Conservation (phyloP, 495 filamentous ascomycete species). For the Pyrenula massariospora region DNA sequence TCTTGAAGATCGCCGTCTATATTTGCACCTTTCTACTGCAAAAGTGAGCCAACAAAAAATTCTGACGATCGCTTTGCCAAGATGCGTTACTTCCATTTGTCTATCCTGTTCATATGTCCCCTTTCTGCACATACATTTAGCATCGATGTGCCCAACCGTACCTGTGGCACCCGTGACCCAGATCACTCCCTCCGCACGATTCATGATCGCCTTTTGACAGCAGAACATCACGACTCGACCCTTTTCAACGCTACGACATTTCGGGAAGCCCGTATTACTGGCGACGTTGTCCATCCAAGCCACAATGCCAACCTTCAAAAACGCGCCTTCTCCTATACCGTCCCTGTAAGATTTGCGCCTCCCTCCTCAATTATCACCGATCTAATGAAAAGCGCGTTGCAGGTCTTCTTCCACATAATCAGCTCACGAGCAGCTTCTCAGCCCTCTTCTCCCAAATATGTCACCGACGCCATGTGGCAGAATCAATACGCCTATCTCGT, state of each 20-base stretch:
- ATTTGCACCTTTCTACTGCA: no score
- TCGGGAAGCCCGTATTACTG: not conserved
- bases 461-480: not conserved
- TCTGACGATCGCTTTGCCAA: no score
- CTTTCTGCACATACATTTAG: not conserved
- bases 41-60: no score
- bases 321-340: not conserved
- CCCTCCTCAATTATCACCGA: not conserved
- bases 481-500: constrained; percentile 28
- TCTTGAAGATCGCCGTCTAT: no score
- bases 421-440: constrained; percentile 9
- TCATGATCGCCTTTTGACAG: not conserved
- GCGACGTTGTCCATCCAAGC: not conserved
- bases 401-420: constrained; percentile 33
- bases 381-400: not conserved
- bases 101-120: not conserved
- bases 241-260: not conserved
- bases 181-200: not conserved
- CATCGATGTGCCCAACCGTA: not conserved
- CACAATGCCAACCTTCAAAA: not conserved
- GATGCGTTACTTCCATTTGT: not conserved
- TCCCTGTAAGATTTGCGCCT: not conserved
- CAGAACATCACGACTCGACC: not conserved
- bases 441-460: not conserved
- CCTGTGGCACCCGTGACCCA: not conserved